These are phyloP conservation scores for Adenanthera pavonina DNA, from an alignment of 306 rosid species.

Conservation along the genomic window DNA sequence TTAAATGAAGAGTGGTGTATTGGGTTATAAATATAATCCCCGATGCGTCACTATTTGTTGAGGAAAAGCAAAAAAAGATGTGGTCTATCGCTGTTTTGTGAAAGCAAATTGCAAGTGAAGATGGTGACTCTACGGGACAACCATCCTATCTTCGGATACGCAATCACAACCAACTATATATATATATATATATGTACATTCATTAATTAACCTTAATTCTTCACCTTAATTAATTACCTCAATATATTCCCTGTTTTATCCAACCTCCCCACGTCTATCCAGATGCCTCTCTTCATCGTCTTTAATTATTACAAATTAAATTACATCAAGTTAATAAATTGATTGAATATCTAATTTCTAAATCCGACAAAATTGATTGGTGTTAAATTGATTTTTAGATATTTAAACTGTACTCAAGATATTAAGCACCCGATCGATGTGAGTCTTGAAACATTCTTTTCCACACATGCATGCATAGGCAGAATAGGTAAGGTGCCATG, in stretches of 20 bases:
- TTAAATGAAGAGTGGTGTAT: neutral
- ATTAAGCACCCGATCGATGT: neutral
- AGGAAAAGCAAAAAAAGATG: conserved; percentile 1
- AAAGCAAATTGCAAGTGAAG: conserved; percentile 37
- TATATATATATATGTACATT: neutral
- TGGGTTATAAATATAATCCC: neutral
- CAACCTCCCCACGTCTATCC: too few relatives aligned
- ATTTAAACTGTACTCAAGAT: neutral
- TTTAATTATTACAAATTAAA: too few relatives aligned
- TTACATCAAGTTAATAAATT: too few relatives aligned
- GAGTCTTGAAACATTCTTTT: neutral
- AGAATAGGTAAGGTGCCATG: neutral
- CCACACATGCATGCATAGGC: neutral
- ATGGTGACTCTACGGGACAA: conserved; percentile 43
- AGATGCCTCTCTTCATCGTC: too few relatives aligned
- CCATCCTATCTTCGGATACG: conserved; percentile 29
- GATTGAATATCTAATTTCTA: too few relatives aligned
- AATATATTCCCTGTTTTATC: too few relatives aligned
- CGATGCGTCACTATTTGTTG: conserved; percentile 14
- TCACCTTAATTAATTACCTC: too few relatives aligned
- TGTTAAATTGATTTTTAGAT: neutral
- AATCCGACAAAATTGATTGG: neutral
- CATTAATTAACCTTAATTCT: neutral
- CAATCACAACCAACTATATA: conserved; percentile 23
- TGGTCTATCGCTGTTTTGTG: conserved; percentile 31